Evolutionary conservation across 768 basidiomycete genomes (phyloP).

Genomic region (Nidula microcarpa): DNA sequence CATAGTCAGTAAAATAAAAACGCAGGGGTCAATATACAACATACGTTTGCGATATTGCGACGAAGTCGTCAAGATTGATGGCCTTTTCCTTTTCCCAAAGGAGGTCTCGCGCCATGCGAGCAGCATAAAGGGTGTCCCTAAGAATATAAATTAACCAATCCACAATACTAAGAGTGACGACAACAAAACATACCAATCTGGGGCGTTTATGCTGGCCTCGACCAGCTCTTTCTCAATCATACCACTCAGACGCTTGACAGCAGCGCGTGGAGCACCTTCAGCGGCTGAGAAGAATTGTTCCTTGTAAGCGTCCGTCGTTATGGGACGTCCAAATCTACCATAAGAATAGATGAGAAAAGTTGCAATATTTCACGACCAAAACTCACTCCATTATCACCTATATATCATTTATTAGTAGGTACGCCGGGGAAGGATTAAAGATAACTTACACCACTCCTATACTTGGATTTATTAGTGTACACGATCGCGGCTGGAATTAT

Average conservation of each 20-base stretch:
- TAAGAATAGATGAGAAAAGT: not conserved
- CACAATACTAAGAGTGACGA: not conserved
- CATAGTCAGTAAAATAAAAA: conserved; percentile 1
- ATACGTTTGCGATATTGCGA: conserved; percentile 87
- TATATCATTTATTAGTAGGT: conserved; percentile 3
- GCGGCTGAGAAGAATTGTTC: conserved; percentile 70
- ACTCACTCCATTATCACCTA: conserved; percentile 75
- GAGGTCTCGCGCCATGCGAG: conserved; percentile 89
- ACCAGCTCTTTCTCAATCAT: conserved; percentile 68
- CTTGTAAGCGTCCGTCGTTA: conserved; percentile 69
- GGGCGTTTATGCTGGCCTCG: conserved; percentile 83
- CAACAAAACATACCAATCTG: conserved; percentile 72
- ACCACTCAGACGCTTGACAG: conserved; percentile 84
- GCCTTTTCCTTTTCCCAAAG: conserved; percentile 84
- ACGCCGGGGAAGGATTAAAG: conserved; percentile 13
- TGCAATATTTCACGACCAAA: not conserved
- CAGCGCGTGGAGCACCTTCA: conserved; percentile 68
- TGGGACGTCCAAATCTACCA: conserved; percentile 77
- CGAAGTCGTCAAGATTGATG: conserved; percentile 79
- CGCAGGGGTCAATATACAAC: conserved; percentile 17
- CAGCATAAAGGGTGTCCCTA: conserved; percentile 89
- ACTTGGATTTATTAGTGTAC: conserved; percentile 95
- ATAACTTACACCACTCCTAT: conserved; percentile 77
- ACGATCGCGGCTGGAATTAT: conserved; percentile 87
- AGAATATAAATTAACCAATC: conserved; percentile 1